Conservation (phyloP, 2,329 filamentous ascomycete species). For the Ciborinia camelliae region DNA sequence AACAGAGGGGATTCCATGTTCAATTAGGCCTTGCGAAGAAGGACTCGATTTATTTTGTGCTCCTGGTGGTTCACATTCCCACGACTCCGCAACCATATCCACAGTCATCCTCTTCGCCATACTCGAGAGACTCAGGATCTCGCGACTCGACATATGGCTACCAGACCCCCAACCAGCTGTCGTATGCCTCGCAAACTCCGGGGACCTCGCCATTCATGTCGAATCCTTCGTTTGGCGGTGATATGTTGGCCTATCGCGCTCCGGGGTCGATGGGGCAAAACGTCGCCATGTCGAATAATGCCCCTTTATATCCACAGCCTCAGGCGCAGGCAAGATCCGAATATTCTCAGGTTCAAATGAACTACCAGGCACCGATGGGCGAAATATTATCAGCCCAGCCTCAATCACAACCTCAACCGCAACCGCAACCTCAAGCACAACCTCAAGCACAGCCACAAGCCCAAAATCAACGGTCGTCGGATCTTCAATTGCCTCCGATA, state of each 20-base stretch:
- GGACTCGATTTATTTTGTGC: slow-evolving; percentile 60
- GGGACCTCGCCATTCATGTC: slow-evolving; percentile 28
- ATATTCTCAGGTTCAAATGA: slow-evolving; percentile 40
- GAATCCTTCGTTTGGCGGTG: slow-evolving; percentile 27
- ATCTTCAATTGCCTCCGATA: slow-evolving; percentile 45
- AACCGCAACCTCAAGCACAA: slow-evolving; percentile 40
- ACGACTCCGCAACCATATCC: slow-evolving; percentile 30
- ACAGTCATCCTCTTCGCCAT: slow-evolving; percentile 31
- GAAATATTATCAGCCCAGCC: slow-evolving; percentile 43
- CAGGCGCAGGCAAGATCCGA: slow-evolving; percentile 45
- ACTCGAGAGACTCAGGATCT: slow-evolving; percentile 31
- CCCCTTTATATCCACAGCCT: slow-evolving; percentile 48
- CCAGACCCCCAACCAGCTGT: slow-evolving; percentile 30
- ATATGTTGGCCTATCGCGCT: slow-evolving; percentile 31
- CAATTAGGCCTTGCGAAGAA: slow-evolving; percentile 57
- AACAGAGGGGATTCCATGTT: slow-evolving; percentile 48
- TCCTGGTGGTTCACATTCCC: slow-evolving; percentile 41
- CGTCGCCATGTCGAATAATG: slow-evolving; percentile 39
- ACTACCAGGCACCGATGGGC: slow-evolving; percentile 53
- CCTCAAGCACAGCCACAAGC: slow-evolving; percentile 38
- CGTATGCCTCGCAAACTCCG: slow-evolving; percentile 26
- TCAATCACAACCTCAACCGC: slow-evolving; percentile 39
- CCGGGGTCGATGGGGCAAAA: slow-evolving; percentile 27
- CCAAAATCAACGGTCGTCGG: slow-evolving; percentile 41
- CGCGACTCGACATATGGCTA: slow-evolving; percentile 36